phyloP scores from a whole-genome alignment of 1,284 basidiomycete species.

The Athelia sp. region DNA sequence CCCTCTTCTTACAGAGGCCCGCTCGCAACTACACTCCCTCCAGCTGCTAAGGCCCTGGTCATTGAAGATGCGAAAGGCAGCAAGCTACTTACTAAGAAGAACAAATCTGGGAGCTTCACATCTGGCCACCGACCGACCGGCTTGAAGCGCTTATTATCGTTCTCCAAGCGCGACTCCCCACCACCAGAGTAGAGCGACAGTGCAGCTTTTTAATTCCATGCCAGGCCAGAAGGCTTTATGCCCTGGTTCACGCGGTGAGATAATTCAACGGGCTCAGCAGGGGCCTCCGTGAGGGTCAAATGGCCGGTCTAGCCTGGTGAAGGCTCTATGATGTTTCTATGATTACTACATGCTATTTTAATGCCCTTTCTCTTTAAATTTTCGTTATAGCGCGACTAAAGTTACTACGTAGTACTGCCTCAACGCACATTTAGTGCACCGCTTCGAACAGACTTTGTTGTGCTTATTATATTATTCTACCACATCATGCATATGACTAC shows the following conservation, averaged over 20 bases:
- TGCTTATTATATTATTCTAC: too few relatives aligned
- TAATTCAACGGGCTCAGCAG: slow-evolving; percentile 28
- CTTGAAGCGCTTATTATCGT: slow-evolving; percentile 18
- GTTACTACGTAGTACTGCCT: too few relatives aligned
- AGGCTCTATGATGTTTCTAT: too few relatives aligned
- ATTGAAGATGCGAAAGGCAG: slow-evolving; percentile 52
- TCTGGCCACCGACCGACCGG: slow-evolving; percentile 30
- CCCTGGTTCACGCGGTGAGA: slow-evolving; percentile 26
- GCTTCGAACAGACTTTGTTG: too few relatives aligned
- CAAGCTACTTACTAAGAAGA: slow-evolving; percentile 35
- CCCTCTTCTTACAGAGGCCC: slow-evolving; percentile 17
- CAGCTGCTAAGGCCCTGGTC: slow-evolving; percentile 55
- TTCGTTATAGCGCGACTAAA: too few relatives aligned
- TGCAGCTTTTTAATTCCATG: neutral
- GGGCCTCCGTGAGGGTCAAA: slow-evolving; percentile 27
- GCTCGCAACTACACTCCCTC: slow-evolving; percentile 25
- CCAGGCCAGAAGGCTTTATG: slow-evolving; percentile 11
- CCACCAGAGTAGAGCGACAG: slow-evolving; percentile 12
- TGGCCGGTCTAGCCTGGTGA: too few relatives aligned
- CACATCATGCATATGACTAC: too few relatives aligned
- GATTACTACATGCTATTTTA: too few relatives aligned
- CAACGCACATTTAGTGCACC: too few relatives aligned
- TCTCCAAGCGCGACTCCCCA: slow-evolving; percentile 8
- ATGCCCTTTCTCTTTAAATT: too few relatives aligned
- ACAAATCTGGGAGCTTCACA: slow-evolving; percentile 25